Evolutionary conservation across 2,329 filamentous ascomycete species (phyloP), one percentile per base, ranked within the genome.

Genomic region (Aureobasidium pullulans): DNA sequence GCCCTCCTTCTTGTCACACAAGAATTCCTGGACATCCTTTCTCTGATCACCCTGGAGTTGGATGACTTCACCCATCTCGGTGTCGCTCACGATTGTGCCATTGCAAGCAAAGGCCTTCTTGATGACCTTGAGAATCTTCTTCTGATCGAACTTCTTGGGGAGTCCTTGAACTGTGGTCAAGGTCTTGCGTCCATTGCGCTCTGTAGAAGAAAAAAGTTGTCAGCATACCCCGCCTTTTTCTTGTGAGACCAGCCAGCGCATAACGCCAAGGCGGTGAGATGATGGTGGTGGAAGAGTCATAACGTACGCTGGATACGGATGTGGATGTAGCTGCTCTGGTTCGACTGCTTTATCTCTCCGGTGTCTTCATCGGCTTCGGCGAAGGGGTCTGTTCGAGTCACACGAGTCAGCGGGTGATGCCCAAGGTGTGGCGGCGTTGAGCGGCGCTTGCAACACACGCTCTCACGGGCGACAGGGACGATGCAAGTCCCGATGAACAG

Each of bases 71-170:
- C 93, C 93, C 90, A 96, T 96, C 79, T 96, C 91, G 70, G 84
- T 84, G 79, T 97, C 93, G 74, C 85, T 85, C 78, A 97, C 92
- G 77, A 97, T 95, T 80, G 92, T 97, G 84, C 94, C 94, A 96
- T 99, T 97, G 90, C 93, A 97, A 78, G 94, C 93, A 73, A 97
- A 97, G 76, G 96, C 94, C 86, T 97, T 97, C 87, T 97, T 97
- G 83, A 97, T 96, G 79, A 96, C 92, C 83, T 96, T 96, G 72
- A 99, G 87, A 76, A 99, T 96, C 82, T 96, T 96, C 86, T 96
- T 97, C 79, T 94, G 91, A 80, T 96, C 93, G 74, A 96, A 97
- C 76, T 97, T 96, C 83, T 94, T 94, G 66, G 94, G 93, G 72
- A 99, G 87, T 79, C 94, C 94, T 85, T 97, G 93, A 73, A 99